phyloP scores from a whole-genome alignment of 2,329 filamentous ascomycete genomes.

The Colletotrichum eremochloae region DNA sequence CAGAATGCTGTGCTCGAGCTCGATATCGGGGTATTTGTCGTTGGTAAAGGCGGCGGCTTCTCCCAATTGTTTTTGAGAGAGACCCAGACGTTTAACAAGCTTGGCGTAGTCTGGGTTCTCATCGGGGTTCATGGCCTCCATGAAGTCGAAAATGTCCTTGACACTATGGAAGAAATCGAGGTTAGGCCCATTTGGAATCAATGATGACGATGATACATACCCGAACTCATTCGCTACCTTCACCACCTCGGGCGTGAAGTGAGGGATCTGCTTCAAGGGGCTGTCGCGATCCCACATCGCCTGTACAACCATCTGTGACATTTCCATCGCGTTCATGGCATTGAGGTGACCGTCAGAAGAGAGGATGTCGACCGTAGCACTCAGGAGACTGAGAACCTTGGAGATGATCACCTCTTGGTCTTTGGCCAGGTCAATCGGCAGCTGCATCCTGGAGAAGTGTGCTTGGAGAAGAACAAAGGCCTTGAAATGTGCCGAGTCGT shows the following conservation, averaged over 20 bases:
- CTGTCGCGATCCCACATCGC: constrained; percentile 99
- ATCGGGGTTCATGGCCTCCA: constrained; percentile 97
- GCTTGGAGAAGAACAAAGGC: constrained; percentile 97
- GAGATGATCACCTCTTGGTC: constrained; percentile 91
- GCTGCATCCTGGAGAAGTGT: constrained; percentile 96
- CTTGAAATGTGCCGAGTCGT: constrained; percentile 98
- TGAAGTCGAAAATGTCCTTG: constrained; percentile 96
- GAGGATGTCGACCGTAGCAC: constrained; percentile 93
- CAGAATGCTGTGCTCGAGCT: constrained; percentile 88
- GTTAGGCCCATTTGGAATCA: constrained; percentile 49
- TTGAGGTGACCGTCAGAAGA: constrained; percentile 97
- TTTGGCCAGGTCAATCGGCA: constrained; percentile 94
- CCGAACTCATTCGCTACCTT: constrained; percentile 84
- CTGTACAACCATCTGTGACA: constrained; percentile 99
- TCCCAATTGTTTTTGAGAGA: constrained; percentile 85
- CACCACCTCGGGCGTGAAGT: constrained; percentile 87
- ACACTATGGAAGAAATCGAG: constrained; percentile 65
- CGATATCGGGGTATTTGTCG: constrained; percentile 94
- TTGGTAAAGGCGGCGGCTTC: constrained; percentile 97
- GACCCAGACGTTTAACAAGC: constrained; percentile 81
- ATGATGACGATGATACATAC: constrained; percentile 62
- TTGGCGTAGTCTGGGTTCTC: constrained; percentile 87
- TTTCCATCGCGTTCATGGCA: constrained; percentile 98
- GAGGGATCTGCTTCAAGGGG: constrained; percentile 96
- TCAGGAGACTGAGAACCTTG: constrained; percentile 88